Base-by-base conservation (phyloP, 1,284 basidiomycete genomes). In the Cryptococcus sp. region DNA sequence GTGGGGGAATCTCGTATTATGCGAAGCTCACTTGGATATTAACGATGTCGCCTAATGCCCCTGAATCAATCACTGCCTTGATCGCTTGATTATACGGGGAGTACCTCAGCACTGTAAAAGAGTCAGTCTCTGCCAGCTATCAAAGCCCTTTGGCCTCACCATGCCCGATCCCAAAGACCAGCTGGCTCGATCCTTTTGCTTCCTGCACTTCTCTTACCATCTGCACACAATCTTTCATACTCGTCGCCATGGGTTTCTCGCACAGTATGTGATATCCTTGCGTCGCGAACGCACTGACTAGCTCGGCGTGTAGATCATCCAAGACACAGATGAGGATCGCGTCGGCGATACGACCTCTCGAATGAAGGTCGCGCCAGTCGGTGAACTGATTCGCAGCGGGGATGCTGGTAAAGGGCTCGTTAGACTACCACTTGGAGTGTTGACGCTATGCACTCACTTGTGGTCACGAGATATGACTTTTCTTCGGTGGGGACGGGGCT, bases 161-260 rank as follows among this genome's bases (percentile, higher is more conserved):
- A 69, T 93, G 90, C 0, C 91, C 88, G 82, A 91, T 86, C 20
- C 88, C 91, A 79, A 92, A 93, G 61, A 93, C 86, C 50, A 85
- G 50, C 5, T 45, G 51, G 19, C 52, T 81, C 3, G 25, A 25
- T 8, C 30, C 30, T 0, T 57, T 84, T 4, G 46, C 35, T 3
- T 85, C 82, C 72, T 84, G 84, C 23, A 92, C 82, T 0, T 85
- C 87, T 47, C 81, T 80, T 60, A 89, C 86, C 81, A 93, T 92
- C 70, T 79, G 81, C 52, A 92, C 75, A 62, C 90, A 89, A 62
- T 90, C 89, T 51, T 82, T 80, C 41, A 89, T 70, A 54, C 74
- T 83, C 2, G 89, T 91, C 1, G 90, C 89, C 88, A 93, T 90
- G 0, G 90, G 91, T 73, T 93, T 93, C 82, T 93, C 90, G 73